A percentile compares a stretch with the other conserved stretches of the same genome.
These are phyloP conservation scores for Dactylellina haptotyla DNA, from an alignment of 2,329 filamentous ascomycete species.

Conservation along the genomic window DNA sequence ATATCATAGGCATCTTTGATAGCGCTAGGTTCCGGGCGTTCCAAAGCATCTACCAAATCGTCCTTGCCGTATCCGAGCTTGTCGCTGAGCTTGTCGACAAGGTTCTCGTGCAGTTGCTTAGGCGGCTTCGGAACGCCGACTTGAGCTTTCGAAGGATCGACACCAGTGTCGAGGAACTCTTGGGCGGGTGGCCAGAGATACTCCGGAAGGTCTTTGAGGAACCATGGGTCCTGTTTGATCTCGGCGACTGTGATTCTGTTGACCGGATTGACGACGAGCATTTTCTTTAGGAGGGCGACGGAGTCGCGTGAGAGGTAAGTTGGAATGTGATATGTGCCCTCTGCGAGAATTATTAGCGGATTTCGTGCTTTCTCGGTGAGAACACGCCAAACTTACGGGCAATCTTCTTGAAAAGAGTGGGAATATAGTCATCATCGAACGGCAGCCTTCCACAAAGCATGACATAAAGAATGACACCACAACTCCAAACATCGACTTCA, in stretches of 20 bases:
- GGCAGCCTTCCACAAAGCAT: slow-evolving; percentile 83
- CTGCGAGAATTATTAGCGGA: slow-evolving; percentile 52
- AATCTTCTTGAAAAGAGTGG: slow-evolving; percentile 96
- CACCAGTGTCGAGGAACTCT: slow-evolving; percentile 92
- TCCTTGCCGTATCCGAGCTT: slow-evolving; percentile 97
- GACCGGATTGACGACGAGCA: slow-evolving; percentile 94
- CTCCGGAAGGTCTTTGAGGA: slow-evolving; percentile 82
- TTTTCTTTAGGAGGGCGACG: slow-evolving; percentile 82
- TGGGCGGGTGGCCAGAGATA: slow-evolving; percentile 89
- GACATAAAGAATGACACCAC: slow-evolving; percentile 89
- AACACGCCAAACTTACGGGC: slow-evolving; percentile 67
- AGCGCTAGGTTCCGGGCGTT: slow-evolving; percentile 90
- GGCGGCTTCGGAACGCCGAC: slow-evolving; percentile 78
- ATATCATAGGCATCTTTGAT: slow-evolving; percentile 99
- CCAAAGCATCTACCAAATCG: slow-evolving; percentile 93
- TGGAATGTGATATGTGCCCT: slow-evolving; percentile 88
- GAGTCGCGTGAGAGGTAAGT: slow-evolving; percentile 89
- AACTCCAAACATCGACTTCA: slow-evolving; percentile 98
- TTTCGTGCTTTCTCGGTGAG: neutral
- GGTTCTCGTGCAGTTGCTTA: slow-evolving; percentile 88
- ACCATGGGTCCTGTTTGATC: slow-evolving; percentile 94
- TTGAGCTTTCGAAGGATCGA: slow-evolving; percentile 79
- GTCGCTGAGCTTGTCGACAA: slow-evolving; percentile 94
- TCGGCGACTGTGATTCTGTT: slow-evolving; percentile 93
- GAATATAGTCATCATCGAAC: slow-evolving; percentile 98